Conservation (phyloP, 192 early-diverging fungal genomes). For the Linnemannia zychae region DNA sequence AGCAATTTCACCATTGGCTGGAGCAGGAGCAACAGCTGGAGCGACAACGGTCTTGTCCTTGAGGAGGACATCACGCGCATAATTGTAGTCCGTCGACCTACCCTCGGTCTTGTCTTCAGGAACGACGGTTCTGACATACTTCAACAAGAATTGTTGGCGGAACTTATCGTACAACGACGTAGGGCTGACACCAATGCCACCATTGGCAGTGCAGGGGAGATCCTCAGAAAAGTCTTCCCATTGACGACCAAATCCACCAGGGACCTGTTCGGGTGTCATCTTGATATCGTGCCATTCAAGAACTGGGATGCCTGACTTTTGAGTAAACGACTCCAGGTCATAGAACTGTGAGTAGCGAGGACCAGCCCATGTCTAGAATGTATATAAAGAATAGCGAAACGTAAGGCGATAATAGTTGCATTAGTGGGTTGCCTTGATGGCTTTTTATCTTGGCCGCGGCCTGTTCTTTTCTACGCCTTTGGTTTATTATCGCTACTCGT, state of each 20-base stretch:
- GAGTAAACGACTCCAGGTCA: slow-evolving; percentile 18
- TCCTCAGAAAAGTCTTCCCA: slow-evolving; percentile 44
- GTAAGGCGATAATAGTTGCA: too few relatives aligned
- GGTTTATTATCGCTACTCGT: neutral
- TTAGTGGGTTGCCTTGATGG: neutral
- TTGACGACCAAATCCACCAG: slow-evolving; percentile 12
- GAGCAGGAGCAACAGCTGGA: neutral
- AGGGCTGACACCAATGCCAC: slow-evolving; percentile 17
- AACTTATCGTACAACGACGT: slow-evolving; percentile 33
- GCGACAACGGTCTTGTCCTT: slow-evolving; percentile 12
- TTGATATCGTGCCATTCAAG: slow-evolving; percentile 49
- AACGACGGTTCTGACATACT: slow-evolving; percentile 5
- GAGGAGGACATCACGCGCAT: slow-evolving; percentile 40
- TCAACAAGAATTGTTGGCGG: slow-evolving; percentile 40
- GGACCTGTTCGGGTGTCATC: slow-evolving; percentile 19
- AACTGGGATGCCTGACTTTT: slow-evolving; percentile 29
- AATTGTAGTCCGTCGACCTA: slow-evolving; percentile 17
- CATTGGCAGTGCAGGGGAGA: slow-evolving; percentile 35
- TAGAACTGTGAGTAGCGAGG: slow-evolving; percentile 42
- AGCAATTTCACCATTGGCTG: neutral
- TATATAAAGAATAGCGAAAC: neutral
- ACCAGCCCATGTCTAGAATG: slow-evolving; percentile 33
- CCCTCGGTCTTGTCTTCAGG: slow-evolving; percentile 23
- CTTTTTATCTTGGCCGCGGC: neutral
- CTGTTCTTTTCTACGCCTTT: neutral